These are phyloP conservation scores for Trichophyton equinum DNA, from an alignment of 2,329 filamentous ascomycete genomes.

Conservation along the genomic window DNA sequence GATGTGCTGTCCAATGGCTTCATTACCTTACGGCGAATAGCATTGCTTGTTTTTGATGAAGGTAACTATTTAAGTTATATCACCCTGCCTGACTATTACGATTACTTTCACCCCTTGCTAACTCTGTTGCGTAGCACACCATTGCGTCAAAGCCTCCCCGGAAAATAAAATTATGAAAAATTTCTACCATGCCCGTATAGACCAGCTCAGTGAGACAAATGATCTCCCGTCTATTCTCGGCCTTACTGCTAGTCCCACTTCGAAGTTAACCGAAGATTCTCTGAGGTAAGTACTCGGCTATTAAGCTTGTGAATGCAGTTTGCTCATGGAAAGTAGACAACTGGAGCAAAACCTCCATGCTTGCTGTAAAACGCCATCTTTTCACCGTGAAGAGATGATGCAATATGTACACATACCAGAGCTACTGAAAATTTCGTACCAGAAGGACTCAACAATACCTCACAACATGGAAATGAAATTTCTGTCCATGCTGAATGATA, in stretches of 20 bases:
- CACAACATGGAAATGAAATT: conserved; percentile 13
- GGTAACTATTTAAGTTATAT: conserved; percentile 35
- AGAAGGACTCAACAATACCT: conserved; percentile 23
- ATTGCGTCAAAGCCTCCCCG: conserved; percentile 53
- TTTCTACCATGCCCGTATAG: conserved; percentile 49
- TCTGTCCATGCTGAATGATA: conserved; percentile 27
- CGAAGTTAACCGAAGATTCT: conserved; percentile 43
- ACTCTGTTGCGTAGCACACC: conserved; percentile 49
- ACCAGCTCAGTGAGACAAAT: conserved; percentile 19
- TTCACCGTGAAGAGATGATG: conserved; percentile 58
- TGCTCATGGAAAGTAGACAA: conserved; percentile 19
- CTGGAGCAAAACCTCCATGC: conserved; percentile 62
- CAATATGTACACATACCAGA: conserved; percentile 54
- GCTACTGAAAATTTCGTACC: conserved; percentile 33
- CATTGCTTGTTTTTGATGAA: conserved; percentile 73
- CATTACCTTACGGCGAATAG: conserved; percentile 49
- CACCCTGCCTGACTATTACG: not conserved
- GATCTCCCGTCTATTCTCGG: conserved; percentile 56
- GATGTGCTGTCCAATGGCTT: conserved; percentile 68
- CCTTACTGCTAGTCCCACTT: conserved; percentile 66
- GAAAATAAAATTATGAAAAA: conserved; percentile 59
- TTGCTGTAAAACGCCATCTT: conserved; percentile 53
- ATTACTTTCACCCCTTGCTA: conserved; percentile 5
- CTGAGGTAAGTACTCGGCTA: conserved; percentile 34
- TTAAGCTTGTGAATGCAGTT: not conserved